phyloP scores from a whole-genome alignment of 2,329 filamentous ascomycete genomes.

The Pyrenophora seminiperda region DNA sequence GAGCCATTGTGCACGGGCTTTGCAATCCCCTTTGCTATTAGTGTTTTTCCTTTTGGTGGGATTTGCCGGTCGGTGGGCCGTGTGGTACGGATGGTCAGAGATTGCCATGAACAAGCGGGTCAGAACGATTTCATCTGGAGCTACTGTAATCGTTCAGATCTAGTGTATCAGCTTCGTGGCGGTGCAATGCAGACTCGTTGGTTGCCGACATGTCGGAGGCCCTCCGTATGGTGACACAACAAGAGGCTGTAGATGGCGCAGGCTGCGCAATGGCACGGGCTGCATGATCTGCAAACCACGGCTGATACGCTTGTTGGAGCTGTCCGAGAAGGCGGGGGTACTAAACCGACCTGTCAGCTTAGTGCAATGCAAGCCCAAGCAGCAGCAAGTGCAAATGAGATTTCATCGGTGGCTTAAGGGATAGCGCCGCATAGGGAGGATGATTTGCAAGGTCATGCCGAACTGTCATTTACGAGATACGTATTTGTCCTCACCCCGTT shows the following conservation, averaged over 20 bases:
- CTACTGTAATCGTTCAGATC: too few relatives aligned
- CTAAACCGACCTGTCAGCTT: background rate
- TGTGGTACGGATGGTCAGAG: background rate
- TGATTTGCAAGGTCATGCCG: too few relatives aligned
- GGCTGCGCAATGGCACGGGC: background rate
- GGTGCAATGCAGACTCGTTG: background rate
- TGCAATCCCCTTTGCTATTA: too few relatives aligned
- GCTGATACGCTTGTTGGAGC: slow-evolving; percentile 1
- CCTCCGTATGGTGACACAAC: slow-evolving; percentile 8
- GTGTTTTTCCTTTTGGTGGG: background rate
- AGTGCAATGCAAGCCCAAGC: too few relatives aligned
- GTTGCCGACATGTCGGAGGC: slow-evolving; percentile 3
- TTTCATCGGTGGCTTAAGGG: too few relatives aligned
- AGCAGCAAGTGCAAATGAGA: background rate
- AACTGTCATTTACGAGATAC: background rate
- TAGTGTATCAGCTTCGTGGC: slow-evolving; percentile 1
- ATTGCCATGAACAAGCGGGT: background rate
- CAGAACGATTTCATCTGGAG: too few relatives aligned
- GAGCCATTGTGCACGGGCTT: too few relatives aligned
- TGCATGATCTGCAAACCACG: slow-evolving; percentile 13
- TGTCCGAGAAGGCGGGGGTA: slow-evolving; percentile 8
- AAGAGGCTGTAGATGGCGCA: background rate
- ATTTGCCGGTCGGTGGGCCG: background rate
- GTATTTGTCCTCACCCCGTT: background rate
- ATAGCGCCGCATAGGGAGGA: too few relatives aligned